Percentiles rank a stretch among this genome's conserved stretches.
These are phyloP conservation scores for Schoenoplectus tabernaemontani DNA, from an alignment of 202 grass and related monocot species.

Conservation along the genomic window DNA sequence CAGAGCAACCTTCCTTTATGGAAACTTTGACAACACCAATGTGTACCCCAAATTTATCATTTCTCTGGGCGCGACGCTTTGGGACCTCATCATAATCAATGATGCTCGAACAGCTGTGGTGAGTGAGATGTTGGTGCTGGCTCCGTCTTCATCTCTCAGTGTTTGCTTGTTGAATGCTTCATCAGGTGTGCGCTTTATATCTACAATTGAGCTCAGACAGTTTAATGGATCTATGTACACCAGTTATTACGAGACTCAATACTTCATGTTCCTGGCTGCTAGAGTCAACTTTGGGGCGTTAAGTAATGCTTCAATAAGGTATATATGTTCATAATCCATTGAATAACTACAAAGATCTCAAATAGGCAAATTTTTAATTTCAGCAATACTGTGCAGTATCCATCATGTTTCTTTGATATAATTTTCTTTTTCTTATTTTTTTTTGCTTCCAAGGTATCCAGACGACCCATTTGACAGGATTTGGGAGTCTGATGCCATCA, in stretches of 20 bases:
- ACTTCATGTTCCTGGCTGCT: constrained; percentile 14
- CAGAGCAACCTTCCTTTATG: constrained; percentile 29
- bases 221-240: constrained; percentile 30
- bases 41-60: constrained; percentile 20
- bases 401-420: neutral
- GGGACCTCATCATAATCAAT: constrained; percentile 9
- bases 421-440: neutral
- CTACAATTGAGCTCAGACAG: constrained; percentile 24
- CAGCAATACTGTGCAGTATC: neutral
- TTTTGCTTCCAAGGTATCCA: constrained; percentile 11
- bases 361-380: neutral
- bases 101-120: neutral
- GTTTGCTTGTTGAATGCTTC: constrained; percentile 23
- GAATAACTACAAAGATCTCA: neutral
- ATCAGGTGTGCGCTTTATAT: constrained; percentile 18
- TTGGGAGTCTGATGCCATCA: constrained; percentile 25
- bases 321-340: neutral
- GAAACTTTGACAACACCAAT: constrained; percentile 26
- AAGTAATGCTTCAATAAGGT: constrained; percentile 22
- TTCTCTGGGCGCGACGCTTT: constrained; percentile 12
- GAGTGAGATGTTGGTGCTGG: constrained; percentile 23
- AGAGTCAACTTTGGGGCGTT: constrained; percentile 27
- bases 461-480: constrained; percentile 28
- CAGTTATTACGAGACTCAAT: constrained; percentile 15
- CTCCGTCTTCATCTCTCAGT: constrained; percentile 18